These are phyloP conservation scores for Moesziomyces aphidis DNA, from an alignment of 1,284 basidiomycete species.

Conservation along the genomic window DNA sequence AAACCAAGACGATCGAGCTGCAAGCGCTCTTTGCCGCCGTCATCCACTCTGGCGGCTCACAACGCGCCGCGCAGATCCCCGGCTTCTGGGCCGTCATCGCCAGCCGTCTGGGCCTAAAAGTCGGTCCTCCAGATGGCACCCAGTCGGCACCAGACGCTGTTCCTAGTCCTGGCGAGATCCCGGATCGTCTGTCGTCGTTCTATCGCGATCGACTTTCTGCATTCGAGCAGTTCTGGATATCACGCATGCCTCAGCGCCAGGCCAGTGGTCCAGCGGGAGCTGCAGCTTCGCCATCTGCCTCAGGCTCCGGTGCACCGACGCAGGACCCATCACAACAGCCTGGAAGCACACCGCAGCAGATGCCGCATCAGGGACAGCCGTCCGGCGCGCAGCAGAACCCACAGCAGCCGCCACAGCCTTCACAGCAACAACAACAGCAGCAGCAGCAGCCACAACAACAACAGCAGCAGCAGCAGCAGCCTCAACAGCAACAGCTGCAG, in stretches of 20 bases:
- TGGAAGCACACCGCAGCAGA: slow-evolving; percentile 8
- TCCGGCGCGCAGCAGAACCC: not conserved
- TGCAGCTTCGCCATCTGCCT: slow-evolving; percentile 29
- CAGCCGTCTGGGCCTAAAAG: slow-evolving; percentile 56
- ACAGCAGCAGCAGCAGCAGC: slow-evolving; percentile 18
- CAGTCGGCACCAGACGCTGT: slow-evolving; percentile 48
- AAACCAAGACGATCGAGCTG: slow-evolving; percentile 57
- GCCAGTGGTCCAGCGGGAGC: slow-evolving; percentile 31
- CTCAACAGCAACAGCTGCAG: slow-evolving; percentile 11
- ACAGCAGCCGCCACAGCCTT: slow-evolving; percentile 16
- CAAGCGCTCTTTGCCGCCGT: slow-evolving; percentile 58
- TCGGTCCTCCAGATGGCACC: slow-evolving; percentile 41
- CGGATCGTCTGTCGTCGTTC: slow-evolving; percentile 58
- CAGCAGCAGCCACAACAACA: slow-evolving; percentile 15
- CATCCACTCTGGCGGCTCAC: slow-evolving; percentile 55
- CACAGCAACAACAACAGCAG: slow-evolving; percentile 14
- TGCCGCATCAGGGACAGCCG: slow-evolving; percentile 10
- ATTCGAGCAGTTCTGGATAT: slow-evolving; percentile 63
- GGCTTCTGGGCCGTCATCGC: slow-evolving; percentile 63
- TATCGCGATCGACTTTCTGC: slow-evolving; percentile 54
- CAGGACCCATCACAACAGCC: slow-evolving; percentile 18
- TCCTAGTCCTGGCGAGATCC: slow-evolving; percentile 52
- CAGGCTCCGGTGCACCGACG: slow-evolving; percentile 7
- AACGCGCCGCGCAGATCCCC: slow-evolving; percentile 44
- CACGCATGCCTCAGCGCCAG: slow-evolving; percentile 52